These are phyloP conservation scores for Cephalotrichum gorgonifer DNA, from an alignment of 2,329 filamentous ascomycete species.

Conservation along the genomic window DNA sequence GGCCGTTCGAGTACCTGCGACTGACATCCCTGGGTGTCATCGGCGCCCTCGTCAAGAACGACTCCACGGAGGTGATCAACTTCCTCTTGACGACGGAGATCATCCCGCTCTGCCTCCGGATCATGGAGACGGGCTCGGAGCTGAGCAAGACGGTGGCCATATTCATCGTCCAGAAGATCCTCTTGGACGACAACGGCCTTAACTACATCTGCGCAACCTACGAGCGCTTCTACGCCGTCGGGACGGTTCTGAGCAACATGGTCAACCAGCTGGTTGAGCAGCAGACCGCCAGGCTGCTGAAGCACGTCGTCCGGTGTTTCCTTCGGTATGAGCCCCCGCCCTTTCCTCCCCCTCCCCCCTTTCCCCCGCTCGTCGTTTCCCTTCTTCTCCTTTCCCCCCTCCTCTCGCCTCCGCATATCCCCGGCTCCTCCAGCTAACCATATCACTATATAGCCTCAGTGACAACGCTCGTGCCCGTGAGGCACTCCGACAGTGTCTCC, in stretches of 20 bases:
- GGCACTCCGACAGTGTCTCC: conserved; percentile 88
- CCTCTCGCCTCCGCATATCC: not conserved
- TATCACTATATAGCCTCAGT: conserved; percentile 53
- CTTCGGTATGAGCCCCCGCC: conserved; percentile 57
- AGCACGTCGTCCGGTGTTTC: conserved; percentile 97
- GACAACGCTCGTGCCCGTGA: conserved; percentile 95
- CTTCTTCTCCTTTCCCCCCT: not conserved
- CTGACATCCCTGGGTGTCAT: conserved; percentile 95
- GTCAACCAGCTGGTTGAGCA: conserved; percentile 95
- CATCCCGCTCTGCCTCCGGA: conserved; percentile 90
- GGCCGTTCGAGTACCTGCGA: conserved; percentile 93
- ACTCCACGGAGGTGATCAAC: conserved; percentile 97
- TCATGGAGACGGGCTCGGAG: conserved; percentile 98
- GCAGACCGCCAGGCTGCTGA: conserved; percentile 88
- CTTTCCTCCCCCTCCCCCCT: not conserved
- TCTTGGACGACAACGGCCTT: conserved; percentile 90
- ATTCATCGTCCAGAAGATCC: conserved; percentile 98
- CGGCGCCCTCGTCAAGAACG: conserved; percentile 94
- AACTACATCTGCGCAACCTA: conserved; percentile 99
- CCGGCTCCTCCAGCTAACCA: not conserved
- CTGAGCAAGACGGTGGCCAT: conserved; percentile 98
- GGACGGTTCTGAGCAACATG: conserved; percentile 97
- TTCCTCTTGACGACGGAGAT: conserved; percentile 98
- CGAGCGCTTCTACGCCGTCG: conserved; percentile 95
- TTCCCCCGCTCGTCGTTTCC: not conserved